Percentiles rank a stretch among this genome's conserved stretches.
phyloP scores from a whole-genome alignment of 2,329 filamentous ascomycete genomes.

The Colletotrichum sp. region DNA sequence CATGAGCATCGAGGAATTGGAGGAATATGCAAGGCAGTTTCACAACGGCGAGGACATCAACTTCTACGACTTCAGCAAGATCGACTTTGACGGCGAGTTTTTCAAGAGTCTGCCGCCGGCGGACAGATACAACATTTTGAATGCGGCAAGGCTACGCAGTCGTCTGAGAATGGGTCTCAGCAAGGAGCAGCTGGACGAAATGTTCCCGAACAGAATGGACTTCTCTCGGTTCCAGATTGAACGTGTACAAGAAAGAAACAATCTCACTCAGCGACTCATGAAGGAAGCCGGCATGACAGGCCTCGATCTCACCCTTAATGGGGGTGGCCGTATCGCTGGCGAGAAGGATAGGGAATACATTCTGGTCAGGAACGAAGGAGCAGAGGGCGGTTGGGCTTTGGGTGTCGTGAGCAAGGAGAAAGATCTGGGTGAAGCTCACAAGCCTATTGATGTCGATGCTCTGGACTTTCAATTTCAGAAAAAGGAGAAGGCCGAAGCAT shows the following conservation, averaged over 20 bases:
- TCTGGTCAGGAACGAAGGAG: slow-evolving; percentile 91
- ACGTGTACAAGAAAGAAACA: slow-evolving; percentile 88
- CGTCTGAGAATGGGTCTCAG: slow-evolving; percentile 93
- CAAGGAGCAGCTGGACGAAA: slow-evolving; percentile 92
- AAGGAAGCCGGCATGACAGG: slow-evolving; percentile 88
- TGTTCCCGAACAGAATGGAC: slow-evolving; percentile 98
- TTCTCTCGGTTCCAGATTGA: slow-evolving; percentile 98
- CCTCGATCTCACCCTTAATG: slow-evolving; percentile 69
- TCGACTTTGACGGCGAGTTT: slow-evolving; percentile 96
- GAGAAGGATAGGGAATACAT: slow-evolving; percentile 95
- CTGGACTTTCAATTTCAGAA: slow-evolving; percentile 62
- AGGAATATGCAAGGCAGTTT: slow-evolving; percentile 93
- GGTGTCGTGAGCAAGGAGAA: slow-evolving; percentile 91
- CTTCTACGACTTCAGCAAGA: slow-evolving; percentile 96
- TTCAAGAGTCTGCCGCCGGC: slow-evolving; percentile 88
- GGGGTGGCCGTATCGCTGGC: slow-evolving; percentile 72
- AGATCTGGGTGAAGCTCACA: slow-evolving; percentile 78
- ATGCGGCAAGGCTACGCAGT: slow-evolving; percentile 87
- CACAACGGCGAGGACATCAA: slow-evolving; percentile 90
- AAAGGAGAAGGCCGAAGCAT: slow-evolving; percentile 61
- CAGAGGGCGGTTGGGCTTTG: slow-evolving; percentile 93
- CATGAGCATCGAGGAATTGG: slow-evolving; percentile 93
- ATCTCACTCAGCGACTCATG: slow-evolving; percentile 94
- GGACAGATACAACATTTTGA: slow-evolving; percentile 96
- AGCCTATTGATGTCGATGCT: slow-evolving; percentile 90